These are phyloP conservation scores for Hypsizygus marmoreus DNA, from an alignment of 768 basidiomycete species.

Conservation along the genomic window DNA sequence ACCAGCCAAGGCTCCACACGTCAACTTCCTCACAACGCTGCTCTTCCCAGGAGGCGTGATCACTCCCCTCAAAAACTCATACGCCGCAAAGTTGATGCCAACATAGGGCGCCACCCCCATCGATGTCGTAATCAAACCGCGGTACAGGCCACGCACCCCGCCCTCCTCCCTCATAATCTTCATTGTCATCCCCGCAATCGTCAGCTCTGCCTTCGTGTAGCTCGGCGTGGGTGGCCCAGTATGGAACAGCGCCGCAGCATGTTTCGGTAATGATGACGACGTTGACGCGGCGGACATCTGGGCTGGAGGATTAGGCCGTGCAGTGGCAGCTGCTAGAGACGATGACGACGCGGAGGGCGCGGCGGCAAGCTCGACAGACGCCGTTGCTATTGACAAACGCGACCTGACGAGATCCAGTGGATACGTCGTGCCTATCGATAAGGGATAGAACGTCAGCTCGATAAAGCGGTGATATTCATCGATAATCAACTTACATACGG, in stretches of 20 bases:
- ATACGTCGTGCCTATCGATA: conserved; percentile 71
- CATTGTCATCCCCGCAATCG: conserved; percentile 86
- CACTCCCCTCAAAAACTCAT: conserved; percentile 76
- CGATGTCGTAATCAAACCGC: conserved; percentile 82
- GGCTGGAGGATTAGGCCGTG: conserved; percentile 27
- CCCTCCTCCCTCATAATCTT: conserved; percentile 94
- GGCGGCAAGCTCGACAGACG: conserved; percentile 57
- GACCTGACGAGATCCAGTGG: conserved; percentile 94
- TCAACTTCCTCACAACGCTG: conserved; percentile 66
- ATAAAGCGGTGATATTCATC: conserved; percentile 7
- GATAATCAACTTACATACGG: conserved; percentile 92
- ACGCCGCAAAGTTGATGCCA: conserved; percentile 92
- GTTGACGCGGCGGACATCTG: conserved; percentile 21
- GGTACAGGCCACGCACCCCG: conserved; percentile 82
- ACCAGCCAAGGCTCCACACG: conserved; percentile 88
- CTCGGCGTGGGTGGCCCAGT: conserved; percentile 43
- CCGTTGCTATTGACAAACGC: conserved; percentile 89
- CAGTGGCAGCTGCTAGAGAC: conserved; percentile 16
- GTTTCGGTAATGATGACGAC: no score
- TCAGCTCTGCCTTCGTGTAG: conserved; percentile 56
- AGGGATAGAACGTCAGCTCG: conserved; percentile 8
- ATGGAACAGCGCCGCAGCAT: conserved; percentile 54
- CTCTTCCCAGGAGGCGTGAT: conserved; percentile 84
- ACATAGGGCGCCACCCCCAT: conserved; percentile 90
- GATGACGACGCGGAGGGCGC: conserved; percentile 15